Conservation (phyloP, 768 basidiomycete genomes). For the Boletus speciosus region DNA sequence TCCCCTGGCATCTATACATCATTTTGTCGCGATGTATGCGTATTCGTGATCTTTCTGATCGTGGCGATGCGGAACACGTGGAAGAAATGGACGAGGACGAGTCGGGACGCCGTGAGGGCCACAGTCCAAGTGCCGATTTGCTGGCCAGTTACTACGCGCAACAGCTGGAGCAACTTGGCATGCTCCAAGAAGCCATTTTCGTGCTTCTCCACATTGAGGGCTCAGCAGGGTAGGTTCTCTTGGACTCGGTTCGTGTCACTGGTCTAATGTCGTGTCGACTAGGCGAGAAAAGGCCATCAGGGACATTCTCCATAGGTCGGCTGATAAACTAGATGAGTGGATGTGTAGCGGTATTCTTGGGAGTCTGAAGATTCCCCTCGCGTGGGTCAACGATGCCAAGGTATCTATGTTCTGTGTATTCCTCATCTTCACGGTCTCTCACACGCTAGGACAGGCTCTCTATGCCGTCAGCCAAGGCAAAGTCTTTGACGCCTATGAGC, state of each 20-base stretch:
- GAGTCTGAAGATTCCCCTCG: conserved; percentile 73
- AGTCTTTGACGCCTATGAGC: conserved; percentile 70
- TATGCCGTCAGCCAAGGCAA: conserved; percentile 58
- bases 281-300: conserved; percentile 84
- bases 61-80: conserved; percentile 46
- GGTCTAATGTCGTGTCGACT: conserved; percentile 9
- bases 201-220: conserved; percentile 87
- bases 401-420: conserved; percentile 34
- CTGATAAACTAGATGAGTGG: conserved; percentile 67
- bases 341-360: conserved; percentile 66
- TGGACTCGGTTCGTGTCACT: background rate
- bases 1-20: conserved; percentile 92
- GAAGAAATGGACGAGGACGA: conserved; percentile 37
- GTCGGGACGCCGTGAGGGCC: conserved; percentile 61
- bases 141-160: conserved; percentile 82
- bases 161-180: conserved; percentile 76
- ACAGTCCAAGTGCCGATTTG: conserved; percentile 79
- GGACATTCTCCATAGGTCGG: conserved; percentile 72
- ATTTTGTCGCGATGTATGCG: conserved; percentile 80
- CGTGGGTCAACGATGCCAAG: conserved; percentile 92
- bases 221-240: conserved; percentile 59
- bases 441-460: conserved; percentile 51
- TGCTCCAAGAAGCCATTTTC: conserved; percentile 85
- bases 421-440: background rate
- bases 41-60: conserved; percentile 84